Evolutionary conservation across 2,329 filamentous ascomycete genomes (phyloP), one percentile per base, ranked within the genome.

Genomic region (Trichoderma atroviride): DNA sequence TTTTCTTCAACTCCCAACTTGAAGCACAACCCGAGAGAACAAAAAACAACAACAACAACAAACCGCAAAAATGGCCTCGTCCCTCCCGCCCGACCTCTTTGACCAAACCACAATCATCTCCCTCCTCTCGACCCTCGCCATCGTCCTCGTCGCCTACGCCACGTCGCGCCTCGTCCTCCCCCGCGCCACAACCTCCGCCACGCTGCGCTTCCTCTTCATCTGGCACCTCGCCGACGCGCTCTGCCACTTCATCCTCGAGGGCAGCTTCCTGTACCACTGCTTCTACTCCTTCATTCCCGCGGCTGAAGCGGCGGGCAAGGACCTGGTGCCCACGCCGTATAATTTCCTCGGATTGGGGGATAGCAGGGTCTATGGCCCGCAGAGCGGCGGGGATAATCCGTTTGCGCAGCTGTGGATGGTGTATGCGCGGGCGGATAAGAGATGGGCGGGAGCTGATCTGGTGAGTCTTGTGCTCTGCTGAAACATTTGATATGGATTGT

Each of bases 161-260:
- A 74, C 83, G 27, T 89, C 87, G 11, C 81, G 81, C 35, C 74
- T 72, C 60, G 80, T 81, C 27, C 81, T 88, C 27, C 78, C 90
- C 4, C 77, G 81, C 22, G 76, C 83, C 1, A 76, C 83, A 1
- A 83, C 88, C 13, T 81, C 86, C 1, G 78, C 82, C 47, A 87
- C 89, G 63, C 85, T 86, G 68, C 93, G 94, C 71, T 83, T 92
- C 77, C 89, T 97, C 73, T 97, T 97, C 85, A 87, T 96, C 81
- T 97, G 95, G 95, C 94, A 97, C 83, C 87, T 92, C 47, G 96
- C 97, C 82, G 94, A 97, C 79, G 93, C 93, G 37, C 86, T 97
- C 55, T 95, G 94, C 76, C 96, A 99, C 83, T 89, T 96, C 80
- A 84, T 93, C 78, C 91, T 98, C 78, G 95, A 98, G 82, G 94